Base-by-base conservation (phyloP, 257 asterid genomes). In the Nicotiana benthamiana region DNA sequence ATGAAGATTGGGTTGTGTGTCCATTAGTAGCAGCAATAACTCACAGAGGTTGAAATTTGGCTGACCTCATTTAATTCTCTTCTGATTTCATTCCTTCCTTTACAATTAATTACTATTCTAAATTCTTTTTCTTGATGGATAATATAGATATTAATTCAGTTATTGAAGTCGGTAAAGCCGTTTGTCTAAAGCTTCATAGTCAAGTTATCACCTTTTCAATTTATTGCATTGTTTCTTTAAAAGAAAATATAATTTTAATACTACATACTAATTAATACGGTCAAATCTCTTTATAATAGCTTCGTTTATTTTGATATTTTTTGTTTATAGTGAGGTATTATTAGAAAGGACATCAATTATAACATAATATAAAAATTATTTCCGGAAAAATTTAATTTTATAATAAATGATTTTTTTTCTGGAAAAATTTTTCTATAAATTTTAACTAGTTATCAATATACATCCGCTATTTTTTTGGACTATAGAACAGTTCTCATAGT, bases 131-230 rank as follows among this genome's bases (percentile, higher is more conserved):
- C 34, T 4, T 7, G 9, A 20, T 59, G 65, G 65, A 59, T 59
- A 60, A 22, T 20, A 60, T 60, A 6, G 7, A 22, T 60, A 60
- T 61, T 61, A 61, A 85, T 83, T 65, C 53, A 40, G 80, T 80
- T 80, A 72, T 75, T 56, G 52, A 82, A 86, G 85, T 82, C 85
- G 87, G 87, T 83, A 82, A 61, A 70, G 75, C 60, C 82, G 90
- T 85, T 86, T 75, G 85, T 54, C 26, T 3, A 15, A 61, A 24
- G 67, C 34, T 61, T 61, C 66, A 61, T 0, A 10, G 18, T 61
- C 36, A 26, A 61, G 67, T 5, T 5, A 11, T 60, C 34, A 3
- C 34, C 67, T 4, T 11, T 60, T 52, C 17, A 52, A 52, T 2
- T 54, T 17, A 54, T 54, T 5, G 54, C 54, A 48, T 48, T 54